Evolutionary conservation across 257 asterid species (phyloP).

Genomic region (Solanum sparsipilum): DNA sequence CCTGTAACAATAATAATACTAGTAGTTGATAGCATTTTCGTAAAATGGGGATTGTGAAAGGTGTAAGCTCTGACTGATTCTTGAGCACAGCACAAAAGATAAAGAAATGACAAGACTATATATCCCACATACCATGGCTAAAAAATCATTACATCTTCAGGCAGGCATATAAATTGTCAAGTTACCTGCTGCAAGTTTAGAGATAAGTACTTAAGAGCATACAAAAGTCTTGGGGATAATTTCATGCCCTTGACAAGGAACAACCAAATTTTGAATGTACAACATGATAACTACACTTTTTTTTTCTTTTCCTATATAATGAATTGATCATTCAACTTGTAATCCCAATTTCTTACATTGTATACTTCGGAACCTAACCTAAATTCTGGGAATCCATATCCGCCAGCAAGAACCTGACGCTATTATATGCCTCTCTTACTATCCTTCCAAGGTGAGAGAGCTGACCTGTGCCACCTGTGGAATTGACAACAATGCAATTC

Average conservation of each 20-base stretch:
- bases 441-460: background rate
- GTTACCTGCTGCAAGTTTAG: background rate
- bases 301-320: slow-evolving; percentile 26
- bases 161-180: background rate
- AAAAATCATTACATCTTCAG: background rate
- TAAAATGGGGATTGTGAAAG: background rate
- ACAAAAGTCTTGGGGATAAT: background rate
- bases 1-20: background rate
- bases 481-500: background rate
- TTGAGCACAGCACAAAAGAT: background rate
- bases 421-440: background rate
- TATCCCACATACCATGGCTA: background rate
- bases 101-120: background rate
- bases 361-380: slow-evolving; percentile 38
- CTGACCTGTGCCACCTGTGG: background rate
- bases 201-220: background rate
- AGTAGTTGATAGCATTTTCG: background rate
- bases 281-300: slow-evolving; percentile 13
- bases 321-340: slow-evolving; percentile 22
- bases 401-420: background rate
- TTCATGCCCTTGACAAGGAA: slow-evolving; percentile 9
- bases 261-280: slow-evolving; percentile 19
- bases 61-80: background rate
- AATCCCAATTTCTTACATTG: slow-evolving; percentile 42
- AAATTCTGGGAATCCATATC: background rate